Conservation (phyloP, 2,329 filamentous ascomycete species). For the Fusarium citri region DNA sequence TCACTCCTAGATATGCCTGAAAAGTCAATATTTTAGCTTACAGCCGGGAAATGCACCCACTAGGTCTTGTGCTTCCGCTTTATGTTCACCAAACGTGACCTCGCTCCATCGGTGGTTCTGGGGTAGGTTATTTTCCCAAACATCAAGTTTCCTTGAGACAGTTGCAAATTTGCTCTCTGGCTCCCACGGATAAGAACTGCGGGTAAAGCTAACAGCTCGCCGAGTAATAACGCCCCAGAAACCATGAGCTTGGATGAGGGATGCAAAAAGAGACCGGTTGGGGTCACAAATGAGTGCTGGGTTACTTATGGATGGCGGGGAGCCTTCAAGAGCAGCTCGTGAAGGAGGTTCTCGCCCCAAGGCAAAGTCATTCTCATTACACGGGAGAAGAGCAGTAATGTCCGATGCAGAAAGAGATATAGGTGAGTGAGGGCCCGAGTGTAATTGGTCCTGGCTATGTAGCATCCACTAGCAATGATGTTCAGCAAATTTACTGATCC, state of each 20-base stretch:
- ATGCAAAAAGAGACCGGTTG: constrained; percentile 65
- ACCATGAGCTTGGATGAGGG: constrained; percentile 65
- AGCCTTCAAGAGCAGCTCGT: constrained; percentile 66
- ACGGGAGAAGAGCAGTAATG: constrained; percentile 66
- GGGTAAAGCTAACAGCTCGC: constrained; percentile 59
- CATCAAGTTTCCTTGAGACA: constrained; percentile 56
- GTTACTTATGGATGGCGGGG: constrained; percentile 61
- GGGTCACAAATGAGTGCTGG: constrained; percentile 57
- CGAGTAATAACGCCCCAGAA: constrained; percentile 66
- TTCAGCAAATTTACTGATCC: constrained; percentile 6
- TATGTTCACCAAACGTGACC: constrained; percentile 58
- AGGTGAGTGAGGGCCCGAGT: constrained; percentile 64
- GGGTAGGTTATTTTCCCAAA: constrained; percentile 63
- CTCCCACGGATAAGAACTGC: constrained; percentile 60
- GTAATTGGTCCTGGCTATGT: constrained; percentile 68
- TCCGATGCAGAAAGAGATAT: constrained; percentile 64
- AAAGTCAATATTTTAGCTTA: constrained; percentile 11
- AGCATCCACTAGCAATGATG: constrained; percentile 63
- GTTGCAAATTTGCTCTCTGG: constrained; percentile 60
- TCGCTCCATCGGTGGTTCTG: constrained; percentile 61
- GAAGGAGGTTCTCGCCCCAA: constrained; percentile 59
- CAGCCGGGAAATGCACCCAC: constrained; percentile 48
- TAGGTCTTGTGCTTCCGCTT: constrained; percentile 61
- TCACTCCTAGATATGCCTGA: constrained; percentile 66
- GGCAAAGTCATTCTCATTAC: constrained; percentile 64